Evolutionary conservation across 78 protist species (phyloP).

Genomic region (Dictyostelium purpureum): DNA sequence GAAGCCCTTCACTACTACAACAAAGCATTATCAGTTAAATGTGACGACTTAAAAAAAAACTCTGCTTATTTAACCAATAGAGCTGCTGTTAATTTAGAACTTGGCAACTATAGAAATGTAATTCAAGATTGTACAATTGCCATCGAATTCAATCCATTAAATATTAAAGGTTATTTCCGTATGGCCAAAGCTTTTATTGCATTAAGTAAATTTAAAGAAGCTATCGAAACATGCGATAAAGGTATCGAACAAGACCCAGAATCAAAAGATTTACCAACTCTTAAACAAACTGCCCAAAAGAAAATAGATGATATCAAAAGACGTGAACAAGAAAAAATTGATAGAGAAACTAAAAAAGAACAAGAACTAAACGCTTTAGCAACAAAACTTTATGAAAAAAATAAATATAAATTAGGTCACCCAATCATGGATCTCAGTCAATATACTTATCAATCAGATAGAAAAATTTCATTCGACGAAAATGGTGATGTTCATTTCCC

Average conservation of each 20-base stretch:
- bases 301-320: not conserved
- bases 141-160: constrained; percentile 37
- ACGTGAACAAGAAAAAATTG: constrained; percentile 6
- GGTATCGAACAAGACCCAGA: constrained; percentile 18
- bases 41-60: constrained; percentile 39
- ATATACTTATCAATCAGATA: constrained; percentile 20
- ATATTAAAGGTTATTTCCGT: constrained; percentile 66
- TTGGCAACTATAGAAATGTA: constrained; percentile 47
- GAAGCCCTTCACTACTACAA: constrained; percentile 49
- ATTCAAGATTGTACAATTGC: constrained; percentile 62
- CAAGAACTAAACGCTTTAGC: not conserved
- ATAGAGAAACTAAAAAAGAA: not conserved
- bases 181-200: constrained; percentile 1
- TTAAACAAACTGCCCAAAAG: not conserved
- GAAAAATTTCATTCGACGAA: constrained; percentile 37
- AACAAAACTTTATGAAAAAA: not conserved
- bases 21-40: constrained; percentile 37
- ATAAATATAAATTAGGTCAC: constrained; percentile 1
- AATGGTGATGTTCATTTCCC: constrained; percentile 30
- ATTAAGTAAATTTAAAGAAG: constrained; percentile 10
- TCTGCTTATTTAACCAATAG: constrained; percentile 56
- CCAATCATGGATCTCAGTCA: constrained; percentile 23
- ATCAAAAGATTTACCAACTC: not conserved
- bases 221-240: not conserved
- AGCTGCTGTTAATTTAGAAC: constrained; percentile 70